A percentile compares a stretch with the other conserved stretches of the same genome.
Evolutionary conservation across 768 basidiomycete genomes (phyloP).

Genomic region (Tulasnella sp.): DNA sequence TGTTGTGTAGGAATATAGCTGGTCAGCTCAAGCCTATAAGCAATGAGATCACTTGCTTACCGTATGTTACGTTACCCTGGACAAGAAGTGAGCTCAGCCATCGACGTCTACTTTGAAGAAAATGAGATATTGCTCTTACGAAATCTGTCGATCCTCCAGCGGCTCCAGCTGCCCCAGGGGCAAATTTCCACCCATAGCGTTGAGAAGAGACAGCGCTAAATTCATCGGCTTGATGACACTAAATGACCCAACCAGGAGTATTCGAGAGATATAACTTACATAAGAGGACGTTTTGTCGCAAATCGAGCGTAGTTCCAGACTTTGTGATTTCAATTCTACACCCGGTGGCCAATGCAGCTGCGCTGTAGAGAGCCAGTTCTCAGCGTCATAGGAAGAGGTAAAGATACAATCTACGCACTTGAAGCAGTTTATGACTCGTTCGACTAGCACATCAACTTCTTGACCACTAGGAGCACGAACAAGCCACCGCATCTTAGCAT

Average conservation of each 20-base stretch:
- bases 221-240: constrained; percentile 38
- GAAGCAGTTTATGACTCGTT: constrained; percentile 59
- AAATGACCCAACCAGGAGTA: constrained; percentile 27
- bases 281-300: constrained; percentile 55
- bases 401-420: constrained; percentile 34
- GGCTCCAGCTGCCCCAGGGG: constrained; percentile 50
- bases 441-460: constrained; percentile 43
- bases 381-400: constrained; percentile 10
- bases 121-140: constrained; percentile 32
- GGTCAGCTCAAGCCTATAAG: background rate
- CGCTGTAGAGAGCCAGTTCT: constrained; percentile 7
- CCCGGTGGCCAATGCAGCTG: constrained; percentile 37
- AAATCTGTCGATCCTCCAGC: constrained; percentile 72
- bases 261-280: constrained; percentile 35
- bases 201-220: constrained; percentile 47
- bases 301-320: constrained; percentile 34
- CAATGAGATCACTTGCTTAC: background rate
- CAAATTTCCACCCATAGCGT: constrained; percentile 39
- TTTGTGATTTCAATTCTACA: constrained; percentile 38
- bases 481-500: constrained; percentile 56
- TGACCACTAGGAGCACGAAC: constrained; percentile 57
- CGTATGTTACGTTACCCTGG: constrained; percentile 49
- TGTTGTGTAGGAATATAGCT: background rate
- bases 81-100: background rate
- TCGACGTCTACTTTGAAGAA: background rate